Base-by-base conservation (phyloP, 805 yeast genomes). In the Metschnikowia santaceciliae region DNA sequence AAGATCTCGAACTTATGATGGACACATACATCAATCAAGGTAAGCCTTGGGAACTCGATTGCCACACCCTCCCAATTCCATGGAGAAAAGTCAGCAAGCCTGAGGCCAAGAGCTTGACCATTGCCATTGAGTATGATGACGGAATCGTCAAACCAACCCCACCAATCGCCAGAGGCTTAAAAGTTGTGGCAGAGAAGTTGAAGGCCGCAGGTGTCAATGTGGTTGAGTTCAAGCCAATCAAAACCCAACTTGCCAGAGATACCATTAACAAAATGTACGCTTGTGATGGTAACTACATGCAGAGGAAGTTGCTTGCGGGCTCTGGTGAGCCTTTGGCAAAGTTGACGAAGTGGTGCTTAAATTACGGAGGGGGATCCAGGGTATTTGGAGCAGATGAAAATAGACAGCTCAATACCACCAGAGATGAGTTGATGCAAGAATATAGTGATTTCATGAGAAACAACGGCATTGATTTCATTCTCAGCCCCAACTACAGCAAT, bases 301-400 rank as follows among this genome's bases (percentile, higher is more conserved):
- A 83, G 61, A 71, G 76, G 46, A 74, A 72, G 43, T 63, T 80
- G 59, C 64, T 87, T 53, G 67, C 71, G 17, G 77, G 69, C 4
- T 80, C 87, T 13, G 91, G 92, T 41, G 92, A 88, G 64, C 91
- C 91, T 34, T 66, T 83, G 51, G 64, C 71, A 14, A 83, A 82
- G 53, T 75, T 86, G 59, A 83, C 89, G 37, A 78, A 81, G 62
- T 83, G 84, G 79, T 75, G 75, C 46, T 67, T 84, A 55, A 73
- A 78, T 42, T 75, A 72, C 57, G 89, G 88, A 53, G 74, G 75
- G 15, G 89, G 88, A 51, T 77, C 81, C 44, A 70, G 68, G 42
- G 66, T 64, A 14, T 69, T 72, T 52, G 61, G 78, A 13, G 69
- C 77, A 23, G 62, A 75, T 8, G 88, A 83, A 57, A 79, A 79